phyloP scores from a whole-genome alignment of 306 rosid genomes.

The Lotus japonicus region DNA sequence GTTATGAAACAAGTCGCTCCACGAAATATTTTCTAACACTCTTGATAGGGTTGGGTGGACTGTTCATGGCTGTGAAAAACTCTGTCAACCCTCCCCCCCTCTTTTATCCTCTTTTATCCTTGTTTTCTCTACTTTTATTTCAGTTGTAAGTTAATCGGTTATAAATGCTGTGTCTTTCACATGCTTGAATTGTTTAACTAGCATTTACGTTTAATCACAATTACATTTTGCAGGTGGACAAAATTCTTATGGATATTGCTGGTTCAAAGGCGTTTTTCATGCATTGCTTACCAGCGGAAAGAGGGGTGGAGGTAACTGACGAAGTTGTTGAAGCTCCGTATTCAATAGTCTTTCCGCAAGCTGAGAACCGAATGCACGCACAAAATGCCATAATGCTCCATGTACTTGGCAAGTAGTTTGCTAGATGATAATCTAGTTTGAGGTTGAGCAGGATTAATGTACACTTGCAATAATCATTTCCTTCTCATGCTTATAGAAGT shows the following conservation, averaged over 20 bases:
- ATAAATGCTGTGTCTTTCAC: neutral
- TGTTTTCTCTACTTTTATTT: neutral
- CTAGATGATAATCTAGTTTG: neutral
- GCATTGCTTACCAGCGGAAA: constrained; percentile 97
- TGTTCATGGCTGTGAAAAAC: too few relatives aligned
- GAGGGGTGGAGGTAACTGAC: constrained; percentile 95
- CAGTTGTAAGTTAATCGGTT: neutral
- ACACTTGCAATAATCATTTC: neutral
- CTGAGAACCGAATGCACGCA: constrained; percentile 96
- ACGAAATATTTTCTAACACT: too few relatives aligned
- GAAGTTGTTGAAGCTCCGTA: constrained; percentile 84
- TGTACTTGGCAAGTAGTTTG: constrained; percentile 53
- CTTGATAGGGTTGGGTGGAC: too few relatives aligned
- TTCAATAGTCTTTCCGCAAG: constrained; percentile 90
- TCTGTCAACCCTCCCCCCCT: too few relatives aligned
- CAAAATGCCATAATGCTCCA: constrained; percentile 96
- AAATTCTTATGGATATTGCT: constrained; percentile 71
- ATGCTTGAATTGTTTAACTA: neutral
- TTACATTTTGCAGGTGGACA: constrained; percentile 49
- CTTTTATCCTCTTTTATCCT: too few relatives aligned
- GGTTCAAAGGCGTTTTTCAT: constrained; percentile 80
- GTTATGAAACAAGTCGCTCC: too few relatives aligned
- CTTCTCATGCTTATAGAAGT: neutral
- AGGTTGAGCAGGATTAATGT: neutral
- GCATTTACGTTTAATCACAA: neutral